Evolutionary conservation across 1,139 yeast species (phyloP), one percentile per base, ranked within the genome.

Genomic region (Magnusiomyces starmeri): DNA sequence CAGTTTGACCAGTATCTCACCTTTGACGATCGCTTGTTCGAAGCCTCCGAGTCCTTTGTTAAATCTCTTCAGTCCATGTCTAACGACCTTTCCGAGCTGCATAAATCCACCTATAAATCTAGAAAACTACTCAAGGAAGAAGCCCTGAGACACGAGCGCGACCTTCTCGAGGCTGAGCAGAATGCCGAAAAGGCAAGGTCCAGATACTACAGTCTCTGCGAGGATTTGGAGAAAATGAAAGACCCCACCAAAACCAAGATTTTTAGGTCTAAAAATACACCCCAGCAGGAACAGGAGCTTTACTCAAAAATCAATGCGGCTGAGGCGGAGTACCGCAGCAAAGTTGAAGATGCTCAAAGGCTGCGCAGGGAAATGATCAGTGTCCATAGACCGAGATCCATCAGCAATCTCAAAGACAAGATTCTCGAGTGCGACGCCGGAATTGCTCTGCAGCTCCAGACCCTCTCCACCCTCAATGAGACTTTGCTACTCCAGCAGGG

Each of bases 201-300:
- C 50, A 87, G 85, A 65, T 90, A 90, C 66, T 80, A 78, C 64
- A 82, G 86, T 54, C 71, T 88, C 35, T 88, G 96, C 64, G 86
- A 83, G 52, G 97, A 92, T 61, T 78, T 88, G 68, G 97, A 92
- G 60, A 83, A 85, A 60, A 76, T 89, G 52, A 81, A 84, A 62
- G 97, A 90, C 64, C 96, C 96, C 22, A 77, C 84, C 54, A 87
- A 85, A 67, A 76, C 77, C 52, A 88, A 87, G 64, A 66, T 70
- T 24, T 83, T 92, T 61, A 83, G 90, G 32, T 81, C 83, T 46
- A 82, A 87, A 51, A 84, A 82, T 60, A 81, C 95, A 0, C 85
- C 85, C 51, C 97, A 90, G 68, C 96, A 89, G 66, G 97, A 92
- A 64, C 97, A 90, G 63, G 97, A 90, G 50, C 72, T 90, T 27